Evolutionary conservation across 2,329 filamentous ascomycete genomes (phyloP), one percentile per base, ranked within the genome.

Genomic region (Helicocarpus griseus): DNA sequence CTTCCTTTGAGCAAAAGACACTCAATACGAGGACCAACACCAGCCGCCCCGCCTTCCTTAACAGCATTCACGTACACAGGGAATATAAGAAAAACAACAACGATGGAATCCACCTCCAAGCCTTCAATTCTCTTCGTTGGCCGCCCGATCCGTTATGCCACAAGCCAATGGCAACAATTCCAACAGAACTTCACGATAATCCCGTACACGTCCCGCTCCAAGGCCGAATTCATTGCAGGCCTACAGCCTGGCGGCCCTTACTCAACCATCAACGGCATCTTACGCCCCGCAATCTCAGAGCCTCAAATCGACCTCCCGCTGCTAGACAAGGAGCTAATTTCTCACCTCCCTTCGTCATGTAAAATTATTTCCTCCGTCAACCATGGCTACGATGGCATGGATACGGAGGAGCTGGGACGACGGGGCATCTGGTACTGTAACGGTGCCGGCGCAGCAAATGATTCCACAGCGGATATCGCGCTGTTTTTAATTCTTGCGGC

Each of bases 361-460:
- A 54, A 52, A 41, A 54, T 56, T 17, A 54, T 57, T 19, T 31
- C 54, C 3, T 57, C 54, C 8, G 50, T 46, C n/a, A 56, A 53
- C 39, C 54, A 56, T 29, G 56, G 56, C 21, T 56, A 57, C 38
- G 56, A 57, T 22, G 33, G 52, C 9, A 45, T 54, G 22, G 56
- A 57, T 49, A 56, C 51, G 5, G 52, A 54, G 7, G 56, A 54
- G n/a, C 52, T 56, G 5, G 56, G 40, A 22, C 48, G 46, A 26
- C 44, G 36, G 9, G 50, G 50, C 11, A 53, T 57, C 29, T 56
- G 56, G 54, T 56, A 56, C 46, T 57, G 54, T 21, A 56, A 57
- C 39, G 52, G 54, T 11, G 52, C 56, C 2, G 54, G 54, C 22
- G 54, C 21, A 1, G 54, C 52, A 9, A 54, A 53, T 29, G 56